Percentiles rank a stretch among this genome's conserved stretches.
These are phyloP conservation scores for Meredithiella fracta DNA, from an alignment of 2,329 filamentous ascomycete species.

Conservation along the genomic window DNA sequence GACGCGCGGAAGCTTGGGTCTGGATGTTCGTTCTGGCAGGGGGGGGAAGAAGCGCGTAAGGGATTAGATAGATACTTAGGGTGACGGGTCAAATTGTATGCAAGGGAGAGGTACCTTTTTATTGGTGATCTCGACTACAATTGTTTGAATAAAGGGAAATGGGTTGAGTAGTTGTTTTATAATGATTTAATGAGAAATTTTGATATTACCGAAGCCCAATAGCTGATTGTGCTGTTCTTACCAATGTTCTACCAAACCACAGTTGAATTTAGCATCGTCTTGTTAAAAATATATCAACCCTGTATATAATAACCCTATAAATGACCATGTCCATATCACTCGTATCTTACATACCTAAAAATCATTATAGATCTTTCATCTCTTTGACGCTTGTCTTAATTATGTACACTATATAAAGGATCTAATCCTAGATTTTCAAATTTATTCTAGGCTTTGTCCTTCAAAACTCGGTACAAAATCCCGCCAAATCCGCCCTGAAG, in stretches of 20 bases:
- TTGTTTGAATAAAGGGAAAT: not conserved
- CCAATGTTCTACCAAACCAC: no score
- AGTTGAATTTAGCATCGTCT: no score
- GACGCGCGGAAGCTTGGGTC: conserved; percentile 2
- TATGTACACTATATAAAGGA: not conserved
- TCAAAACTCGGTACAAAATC: not conserved
- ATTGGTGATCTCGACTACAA: not conserved
- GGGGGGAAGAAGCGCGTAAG: not conserved
- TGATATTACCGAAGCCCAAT: no score
- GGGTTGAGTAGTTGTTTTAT: no score
- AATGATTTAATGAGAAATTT: no score
- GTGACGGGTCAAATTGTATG: not conserved
- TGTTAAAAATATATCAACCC: no score
- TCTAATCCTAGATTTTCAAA: not conserved
- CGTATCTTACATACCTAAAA: no score
- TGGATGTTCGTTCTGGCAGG: not conserved
- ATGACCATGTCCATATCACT: no score
- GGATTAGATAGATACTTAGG: conserved; percentile 5
- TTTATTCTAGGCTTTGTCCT: not conserved
- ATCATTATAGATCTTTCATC: no score
- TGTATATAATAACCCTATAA: no score
- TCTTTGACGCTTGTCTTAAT: no score
- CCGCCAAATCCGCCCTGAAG: not conserved
- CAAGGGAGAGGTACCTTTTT: not conserved
- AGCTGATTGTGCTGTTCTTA: no score